Conservation (phyloP, 2,329 filamentous ascomycete genomes). For the Hypoxylon sp. region DNA sequence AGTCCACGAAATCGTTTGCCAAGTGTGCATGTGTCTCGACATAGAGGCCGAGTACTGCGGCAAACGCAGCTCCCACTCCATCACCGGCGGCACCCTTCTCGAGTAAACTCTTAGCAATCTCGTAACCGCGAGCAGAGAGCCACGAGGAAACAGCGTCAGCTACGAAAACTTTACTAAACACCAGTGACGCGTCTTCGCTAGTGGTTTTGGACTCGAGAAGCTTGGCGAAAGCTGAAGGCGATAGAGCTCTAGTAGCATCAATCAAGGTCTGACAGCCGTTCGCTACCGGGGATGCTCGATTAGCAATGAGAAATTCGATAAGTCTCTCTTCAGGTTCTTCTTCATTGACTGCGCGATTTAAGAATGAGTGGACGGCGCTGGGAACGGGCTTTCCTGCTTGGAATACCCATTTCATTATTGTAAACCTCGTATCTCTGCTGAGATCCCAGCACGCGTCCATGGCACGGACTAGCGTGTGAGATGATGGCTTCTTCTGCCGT, state of each 20-base stretch:
- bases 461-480: slow-evolving; percentile 61
- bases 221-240: slow-evolving; percentile 56
- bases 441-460: slow-evolving; percentile 68
- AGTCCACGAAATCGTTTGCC: slow-evolving; percentile 60
- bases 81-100: slow-evolving; percentile 62
- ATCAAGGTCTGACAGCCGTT: slow-evolving; percentile 66
- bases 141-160: slow-evolving; percentile 57
- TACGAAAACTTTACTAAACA: slow-evolving; percentile 61
- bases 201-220: slow-evolving; percentile 59
- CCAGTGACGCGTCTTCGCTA: slow-evolving; percentile 58
- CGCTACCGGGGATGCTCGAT: slow-evolving; percentile 65
- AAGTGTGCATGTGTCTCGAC: slow-evolving; percentile 55
- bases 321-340: slow-evolving; percentile 62
- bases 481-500: slow-evolving; percentile 60
- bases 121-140: slow-evolving; percentile 62
- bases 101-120: slow-evolving; percentile 62
- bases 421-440: slow-evolving; percentile 61
- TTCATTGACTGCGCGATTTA: slow-evolving; percentile 67
- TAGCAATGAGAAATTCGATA: slow-evolving; percentile 61
- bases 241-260: slow-evolving; percentile 59
- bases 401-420: slow-evolving; percentile 64
- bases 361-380: slow-evolving; percentile 63
- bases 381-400: slow-evolving; percentile 62
- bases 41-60: slow-evolving; percentile 60
- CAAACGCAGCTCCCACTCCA: slow-evolving; percentile 60